Evolutionary conservation across 2,329 filamentous ascomycete genomes (phyloP).

Genomic region (Pseudogymnoascus sp.): DNA sequence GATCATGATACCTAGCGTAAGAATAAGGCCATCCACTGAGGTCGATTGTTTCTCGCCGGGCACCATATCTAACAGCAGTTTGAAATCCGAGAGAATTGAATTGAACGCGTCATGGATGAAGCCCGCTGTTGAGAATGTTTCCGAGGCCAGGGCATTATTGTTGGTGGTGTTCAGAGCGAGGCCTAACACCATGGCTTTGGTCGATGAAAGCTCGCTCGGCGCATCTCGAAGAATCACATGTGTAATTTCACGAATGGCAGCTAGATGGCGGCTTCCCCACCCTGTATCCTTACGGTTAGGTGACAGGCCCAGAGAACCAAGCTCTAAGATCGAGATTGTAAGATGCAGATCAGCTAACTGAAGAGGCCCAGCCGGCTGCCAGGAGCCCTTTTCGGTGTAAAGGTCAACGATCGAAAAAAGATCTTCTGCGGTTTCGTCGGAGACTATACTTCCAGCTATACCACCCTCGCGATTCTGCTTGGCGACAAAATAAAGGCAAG

Average conservation of each 20-base stretch:
- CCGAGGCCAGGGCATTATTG: slow-evolving; percentile 63
- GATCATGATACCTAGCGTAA: slow-evolving; percentile 76
- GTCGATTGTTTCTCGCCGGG: slow-evolving; percentile 43
- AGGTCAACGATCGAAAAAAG: slow-evolving; percentile 39
- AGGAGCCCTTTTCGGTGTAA: slow-evolving; percentile 21
- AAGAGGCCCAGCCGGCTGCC: slow-evolving; percentile 20
- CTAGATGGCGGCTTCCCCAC: not conserved
- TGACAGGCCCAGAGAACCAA: slow-evolving; percentile 31
- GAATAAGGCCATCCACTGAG: slow-evolving; percentile 62
- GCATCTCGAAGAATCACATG: not conserved
- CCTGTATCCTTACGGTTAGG: not conserved
- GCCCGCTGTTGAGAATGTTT: slow-evolving; percentile 56
- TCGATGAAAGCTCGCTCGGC: not conserved
- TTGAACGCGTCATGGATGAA: slow-evolving; percentile 44
- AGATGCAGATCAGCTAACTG: slow-evolving; percentile 33
- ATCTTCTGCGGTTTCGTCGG: slow-evolving; percentile 39
- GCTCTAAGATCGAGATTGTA: slow-evolving; percentile 47
- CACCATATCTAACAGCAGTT: slow-evolving; percentile 40
- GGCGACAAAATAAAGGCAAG: slow-evolving; percentile 53
- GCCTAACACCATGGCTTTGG: slow-evolving; percentile 39
- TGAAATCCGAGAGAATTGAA: slow-evolving; percentile 46
- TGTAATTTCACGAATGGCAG: not conserved
- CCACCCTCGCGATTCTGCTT: slow-evolving; percentile 43
- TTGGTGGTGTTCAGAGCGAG: slow-evolving; percentile 83
- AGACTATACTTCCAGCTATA: slow-evolving; percentile 43